Evolutionary conservation across 2,329 filamentous ascomycete species (phyloP).

Genomic region (Penicillium fuscoglaucum): DNA sequence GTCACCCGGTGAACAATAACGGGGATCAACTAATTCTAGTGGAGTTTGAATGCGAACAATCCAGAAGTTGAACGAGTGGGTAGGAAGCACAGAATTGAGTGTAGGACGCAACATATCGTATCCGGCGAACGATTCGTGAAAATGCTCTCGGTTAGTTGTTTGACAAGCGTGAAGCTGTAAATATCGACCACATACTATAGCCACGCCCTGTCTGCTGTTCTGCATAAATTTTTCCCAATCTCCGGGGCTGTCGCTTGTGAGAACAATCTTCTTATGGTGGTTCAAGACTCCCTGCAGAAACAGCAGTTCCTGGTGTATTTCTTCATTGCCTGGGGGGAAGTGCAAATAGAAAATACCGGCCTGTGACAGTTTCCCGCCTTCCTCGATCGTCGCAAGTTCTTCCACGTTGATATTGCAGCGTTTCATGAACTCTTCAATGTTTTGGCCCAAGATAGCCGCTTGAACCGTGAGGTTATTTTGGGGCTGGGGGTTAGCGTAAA

Average conservation of each 20-base stretch:
- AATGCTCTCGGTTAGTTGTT: conserved; percentile 24
- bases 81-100: conserved; percentile 26
- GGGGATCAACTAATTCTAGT: conserved; percentile 25
- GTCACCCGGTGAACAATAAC: background rate
- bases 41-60: conserved; percentile 32
- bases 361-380: conserved; percentile 11
- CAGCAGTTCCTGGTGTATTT: conserved; percentile 26
- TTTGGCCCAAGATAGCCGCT: background rate
- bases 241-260: conserved; percentile 30
- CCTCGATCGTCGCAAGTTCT: conserved; percentile 27
- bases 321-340: conserved; percentile 29
- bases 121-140: conserved; percentile 38
- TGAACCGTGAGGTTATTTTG: background rate
- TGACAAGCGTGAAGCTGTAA: background rate
- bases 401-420: conserved; percentile 29
- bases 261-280: conserved; percentile 27
- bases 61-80: conserved; percentile 36
- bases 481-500: background rate
- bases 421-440: conserved; percentile 16
- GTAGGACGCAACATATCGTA: conserved; percentile 31
- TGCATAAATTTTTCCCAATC: conserved; percentile 41
- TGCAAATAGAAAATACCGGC: conserved; percentile 38
- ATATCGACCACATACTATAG: conserved; percentile 36
- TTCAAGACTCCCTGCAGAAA: conserved; percentile 29
- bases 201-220: conserved; percentile 29